Evolutionary conservation across 139 green algal genomes (phyloP).

Genomic region (Chlorella vulgaris): DNA sequence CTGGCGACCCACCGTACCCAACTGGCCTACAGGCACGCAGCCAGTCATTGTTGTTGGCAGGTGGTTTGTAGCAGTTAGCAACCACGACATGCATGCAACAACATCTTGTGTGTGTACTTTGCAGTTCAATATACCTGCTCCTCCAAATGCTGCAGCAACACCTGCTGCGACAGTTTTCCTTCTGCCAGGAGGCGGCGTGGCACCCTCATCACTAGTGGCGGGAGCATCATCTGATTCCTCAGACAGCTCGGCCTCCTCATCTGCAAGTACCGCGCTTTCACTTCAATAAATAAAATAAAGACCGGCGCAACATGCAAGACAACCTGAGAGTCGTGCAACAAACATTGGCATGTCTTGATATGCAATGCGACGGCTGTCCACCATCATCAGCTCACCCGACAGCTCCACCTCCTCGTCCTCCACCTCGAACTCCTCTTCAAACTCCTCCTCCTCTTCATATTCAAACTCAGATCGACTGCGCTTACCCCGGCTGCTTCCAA

Average conservation of each 20-base stretch:
- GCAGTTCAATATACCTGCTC: too few relatives aligned
- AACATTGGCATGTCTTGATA: not conserved
- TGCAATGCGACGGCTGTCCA: too few relatives aligned
- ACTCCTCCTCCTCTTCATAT: slow-evolving; percentile 28
- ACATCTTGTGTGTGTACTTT: too few relatives aligned
- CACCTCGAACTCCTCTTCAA: slow-evolving; percentile 14
- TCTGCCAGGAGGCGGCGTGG: not conserved
- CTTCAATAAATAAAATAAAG: too few relatives aligned
- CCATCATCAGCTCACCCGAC: slow-evolving; percentile 8
- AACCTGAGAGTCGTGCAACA: too few relatives aligned
- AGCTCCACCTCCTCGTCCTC: slow-evolving; percentile 19
- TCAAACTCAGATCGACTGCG: slow-evolving; percentile 16
- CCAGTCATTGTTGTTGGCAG: not conserved
- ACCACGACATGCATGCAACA: not conserved
- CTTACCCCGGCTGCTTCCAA: not conserved
- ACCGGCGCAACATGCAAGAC: too few relatives aligned
- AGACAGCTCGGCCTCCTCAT: slow-evolving; percentile 4
- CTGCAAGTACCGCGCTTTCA: not conserved
- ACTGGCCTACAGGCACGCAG: slow-evolving; percentile 10
- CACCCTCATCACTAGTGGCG: slow-evolving; percentile 5
- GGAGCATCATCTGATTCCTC: not conserved
- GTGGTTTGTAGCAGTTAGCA: not conserved
- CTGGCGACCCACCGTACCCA: slow-evolving; percentile 19
- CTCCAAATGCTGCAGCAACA: not conserved
- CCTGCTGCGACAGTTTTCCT: not conserved